phyloP scores from a whole-genome alignment of 768 basidiomycete genomes.

The Leccinum boreale region DNA sequence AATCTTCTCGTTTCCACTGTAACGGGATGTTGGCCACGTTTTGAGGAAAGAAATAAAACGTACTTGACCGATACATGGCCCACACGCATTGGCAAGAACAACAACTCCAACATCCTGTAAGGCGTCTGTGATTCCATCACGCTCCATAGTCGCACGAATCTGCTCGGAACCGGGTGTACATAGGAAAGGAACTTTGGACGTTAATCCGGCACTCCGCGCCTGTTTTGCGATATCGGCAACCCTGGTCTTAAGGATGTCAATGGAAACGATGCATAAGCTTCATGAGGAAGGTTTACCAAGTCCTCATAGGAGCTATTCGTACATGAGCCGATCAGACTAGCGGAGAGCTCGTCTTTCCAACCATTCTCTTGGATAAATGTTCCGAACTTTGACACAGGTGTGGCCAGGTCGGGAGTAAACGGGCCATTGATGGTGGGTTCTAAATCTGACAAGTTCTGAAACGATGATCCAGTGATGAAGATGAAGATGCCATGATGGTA shows the following conservation, averaged over 20 bases:
- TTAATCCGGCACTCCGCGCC: constrained; percentile 80
- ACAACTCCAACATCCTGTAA: constrained; percentile 89
- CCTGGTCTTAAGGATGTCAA: constrained; percentile 56
- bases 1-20: constrained; percentile 91
- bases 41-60: constrained; percentile 10
- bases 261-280: background rate
- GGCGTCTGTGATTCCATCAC: constrained; percentile 79
- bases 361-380: constrained; percentile 76
- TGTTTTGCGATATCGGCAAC: constrained; percentile 90
- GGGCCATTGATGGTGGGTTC: constrained; percentile 96
- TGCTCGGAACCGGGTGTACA: constrained; percentile 93
- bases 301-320: constrained; percentile 99
- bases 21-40: constrained; percentile 7
- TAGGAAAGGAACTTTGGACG: constrained; percentile 79
- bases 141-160: constrained; percentile 95
- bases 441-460: constrained; percentile 79
- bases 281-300: constrained; percentile 51
- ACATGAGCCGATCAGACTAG: constrained; percentile 94
- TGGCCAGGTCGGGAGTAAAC: constrained; percentile 95
- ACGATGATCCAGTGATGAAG: background rate
- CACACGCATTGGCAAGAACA: constrained; percentile 96
- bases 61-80: constrained; percentile 97
- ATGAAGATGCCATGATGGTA: background rate
- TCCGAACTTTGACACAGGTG: constrained; percentile 87
- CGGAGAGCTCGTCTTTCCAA: constrained; percentile 93